These are phyloP conservation scores for Sporobolomyces phaffii DNA, from an alignment of 768 basidiomycete species.

Conservation along the genomic window DNA sequence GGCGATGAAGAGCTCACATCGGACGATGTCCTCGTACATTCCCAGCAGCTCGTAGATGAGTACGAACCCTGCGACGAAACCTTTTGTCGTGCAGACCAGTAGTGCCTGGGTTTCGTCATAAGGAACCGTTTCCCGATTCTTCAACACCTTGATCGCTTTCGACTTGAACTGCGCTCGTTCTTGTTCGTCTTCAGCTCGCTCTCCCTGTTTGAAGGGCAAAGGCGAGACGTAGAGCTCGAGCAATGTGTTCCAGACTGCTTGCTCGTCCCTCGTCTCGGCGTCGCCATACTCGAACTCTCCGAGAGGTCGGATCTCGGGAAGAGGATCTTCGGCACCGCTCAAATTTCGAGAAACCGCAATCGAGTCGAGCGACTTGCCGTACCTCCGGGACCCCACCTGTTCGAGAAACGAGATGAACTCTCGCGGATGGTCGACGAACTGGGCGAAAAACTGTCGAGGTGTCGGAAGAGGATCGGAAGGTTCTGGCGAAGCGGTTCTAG, in stretches of 20 bases:
- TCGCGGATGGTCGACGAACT: constrained; percentile 81
- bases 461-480: constrained; percentile 16
- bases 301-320: constrained; percentile 25
- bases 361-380: constrained; percentile 51
- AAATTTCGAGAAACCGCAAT: constrained; percentile 24
- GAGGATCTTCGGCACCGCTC: constrained; percentile 23
- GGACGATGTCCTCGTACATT: constrained; percentile 90
- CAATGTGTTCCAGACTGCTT: constrained; percentile 89
- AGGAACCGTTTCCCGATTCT: constrained; percentile 53
- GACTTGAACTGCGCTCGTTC: constrained; percentile 48
- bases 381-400: constrained; percentile 69
- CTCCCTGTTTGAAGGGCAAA: constrained; percentile 49
- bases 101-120: constrained; percentile 88
- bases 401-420: constrained; percentile 85
- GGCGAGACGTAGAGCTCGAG: constrained; percentile 75
- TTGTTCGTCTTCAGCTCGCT: constrained; percentile 27
- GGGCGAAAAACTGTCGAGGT: constrained; percentile 71
- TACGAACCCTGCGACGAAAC: constrained; percentile 77
- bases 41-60: constrained; percentile 86
- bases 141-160: constrained; percentile 70
- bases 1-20: constrained; percentile 68
- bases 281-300: constrained; percentile 13
- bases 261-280: constrained; percentile 60
- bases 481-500: not conserved
- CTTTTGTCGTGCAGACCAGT: constrained; percentile 81